Conservation (phyloP, 2,329 filamentous ascomycete genomes). For the Periglandula ipomoeae region DNA sequence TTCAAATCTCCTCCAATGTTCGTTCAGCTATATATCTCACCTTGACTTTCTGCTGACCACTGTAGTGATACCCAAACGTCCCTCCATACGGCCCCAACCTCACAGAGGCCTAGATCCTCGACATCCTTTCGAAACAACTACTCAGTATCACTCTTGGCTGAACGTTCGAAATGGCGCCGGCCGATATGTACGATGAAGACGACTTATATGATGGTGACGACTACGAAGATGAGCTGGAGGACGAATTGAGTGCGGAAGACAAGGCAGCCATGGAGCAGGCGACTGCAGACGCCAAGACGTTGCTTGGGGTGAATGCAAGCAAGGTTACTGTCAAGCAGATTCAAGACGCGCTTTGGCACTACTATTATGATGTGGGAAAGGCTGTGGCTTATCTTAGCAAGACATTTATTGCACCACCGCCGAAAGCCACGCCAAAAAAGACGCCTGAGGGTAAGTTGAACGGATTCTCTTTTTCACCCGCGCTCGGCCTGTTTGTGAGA, state of each 20-base stretch:
- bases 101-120: background rate
- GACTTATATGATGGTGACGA: slow-evolving; percentile 39
- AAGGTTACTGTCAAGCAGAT: slow-evolving; percentile 59
- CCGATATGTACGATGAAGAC: slow-evolving; percentile 38
- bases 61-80: background rate
- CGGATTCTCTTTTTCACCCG: slow-evolving; percentile 22
- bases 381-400: slow-evolving; percentile 71
- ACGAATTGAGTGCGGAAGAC: slow-evolving; percentile 39
- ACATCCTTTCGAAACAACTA: background rate
- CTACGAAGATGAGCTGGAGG: slow-evolving; percentile 35
- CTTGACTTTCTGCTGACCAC: background rate
- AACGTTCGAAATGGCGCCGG: slow-evolving; percentile 12
- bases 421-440: slow-evolving; percentile 29
- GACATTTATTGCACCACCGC: slow-evolving; percentile 38
- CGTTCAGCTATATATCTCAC: background rate
- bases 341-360: slow-evolving; percentile 87
- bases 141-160: background rate
- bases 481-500: slow-evolving; percentile 17
- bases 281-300: slow-evolving; percentile 55
- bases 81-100: background rate
- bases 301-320: slow-evolving; percentile 50
- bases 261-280: slow-evolving; percentile 49
- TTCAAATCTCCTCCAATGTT: background rate
- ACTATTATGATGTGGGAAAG: slow-evolving; percentile 89
- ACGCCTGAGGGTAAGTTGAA: slow-evolving; percentile 32